Base-by-base conservation (phyloP, 108 stramenopile genomes). In the Cylindrotheca closterium region DNA sequence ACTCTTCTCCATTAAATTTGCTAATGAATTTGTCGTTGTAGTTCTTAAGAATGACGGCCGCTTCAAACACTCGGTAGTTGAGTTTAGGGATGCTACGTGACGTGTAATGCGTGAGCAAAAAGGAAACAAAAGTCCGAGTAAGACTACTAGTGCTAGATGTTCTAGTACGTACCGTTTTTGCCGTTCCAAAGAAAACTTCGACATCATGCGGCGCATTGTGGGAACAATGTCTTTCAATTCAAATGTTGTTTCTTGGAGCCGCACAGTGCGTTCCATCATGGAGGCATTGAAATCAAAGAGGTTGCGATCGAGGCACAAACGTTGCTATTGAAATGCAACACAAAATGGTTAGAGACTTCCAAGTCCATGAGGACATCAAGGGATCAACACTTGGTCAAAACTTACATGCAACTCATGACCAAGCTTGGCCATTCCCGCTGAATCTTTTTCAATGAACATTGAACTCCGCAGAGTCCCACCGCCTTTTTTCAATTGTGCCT, bases 251-350 rank as follows among this genome's bases (percentile, higher is more conserved):
- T 73, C 78, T 0, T 29, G 29, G 2, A 62, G 31, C 47, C 67
- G 57, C 18, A 79, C 54, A 0, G 63, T 63, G 21, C 63, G 31
- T 32, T 79, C 67, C n/a, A 65, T 60, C 46, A 68, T 59, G 0
- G 67, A 68, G 19, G 71, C 78, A 46, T 47, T 58, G 42, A 71
- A 71, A 67, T 77, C 76, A 29, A 77, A 70, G 22, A 77, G 60
- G 30, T 67, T 29, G 24, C 70, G 62, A 17, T 77, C 70, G 30
- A 77, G 54, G 21, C 45, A 47, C 12, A 77, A 54, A n/a, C 62
- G 64, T 51, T 37, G 32, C 74, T 65, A 21, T 17, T 26, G 47
- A 1, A 32, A 2, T 21, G 49, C 17, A 51, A 25, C 4, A 51
- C 18, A 26, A 34, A 45, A 4, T 25, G 30, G 18, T 0, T 26